phyloP scores from a whole-genome alignment of 306 rosid species.

The Styphnolobium japonicum region DNA sequence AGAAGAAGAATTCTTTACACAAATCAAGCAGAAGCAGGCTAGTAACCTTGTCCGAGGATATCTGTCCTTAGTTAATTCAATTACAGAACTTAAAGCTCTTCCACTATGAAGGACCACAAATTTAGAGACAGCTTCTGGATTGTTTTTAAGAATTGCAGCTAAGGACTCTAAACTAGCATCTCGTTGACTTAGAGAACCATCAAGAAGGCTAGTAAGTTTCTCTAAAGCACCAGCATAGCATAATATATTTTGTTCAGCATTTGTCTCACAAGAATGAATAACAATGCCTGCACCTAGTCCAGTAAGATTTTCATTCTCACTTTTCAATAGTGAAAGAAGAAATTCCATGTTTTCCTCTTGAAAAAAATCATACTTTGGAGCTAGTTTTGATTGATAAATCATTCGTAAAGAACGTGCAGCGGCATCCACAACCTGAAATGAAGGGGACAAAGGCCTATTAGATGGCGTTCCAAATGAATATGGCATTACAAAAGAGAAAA shows the following conservation, averaged over 20 bases:
- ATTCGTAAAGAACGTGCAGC: conserved; percentile 86
- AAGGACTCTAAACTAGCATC: conserved; percentile 92
- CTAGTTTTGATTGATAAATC: conserved; percentile 89
- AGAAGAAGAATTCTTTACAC: conserved; percentile 73
- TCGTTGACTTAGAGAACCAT: conserved; percentile 79
- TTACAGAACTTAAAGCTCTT: conserved; percentile 62
- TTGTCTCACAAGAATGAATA: conserved; percentile 74
- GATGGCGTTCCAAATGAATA: conserved; percentile 9
- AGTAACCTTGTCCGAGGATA: conserved; percentile 75
- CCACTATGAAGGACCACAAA: conserved; percentile 61
- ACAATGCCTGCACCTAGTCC: conserved; percentile 90
- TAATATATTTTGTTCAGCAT: conserved; percentile 59
- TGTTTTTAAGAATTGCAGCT: conserved; percentile 61
- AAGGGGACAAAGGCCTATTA: not conserved
- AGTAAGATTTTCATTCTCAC: conserved; percentile 78
- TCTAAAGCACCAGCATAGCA: conserved; percentile 62
- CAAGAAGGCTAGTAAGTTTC: conserved; percentile 70
- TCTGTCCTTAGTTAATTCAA: conserved; percentile 74
- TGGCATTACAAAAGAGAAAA: not conserved
- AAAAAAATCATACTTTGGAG: conserved; percentile 82
- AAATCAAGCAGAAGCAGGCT: conserved; percentile 80
- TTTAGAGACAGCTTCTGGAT: conserved; percentile 63
- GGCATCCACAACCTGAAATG: conserved; percentile 76
- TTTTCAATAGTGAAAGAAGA: conserved; percentile 72
- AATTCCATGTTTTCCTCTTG: conserved; percentile 56